Evolutionary conservation across 768 basidiomycete species (phyloP).

Genomic region (Fomitopsis serialis): DNA sequence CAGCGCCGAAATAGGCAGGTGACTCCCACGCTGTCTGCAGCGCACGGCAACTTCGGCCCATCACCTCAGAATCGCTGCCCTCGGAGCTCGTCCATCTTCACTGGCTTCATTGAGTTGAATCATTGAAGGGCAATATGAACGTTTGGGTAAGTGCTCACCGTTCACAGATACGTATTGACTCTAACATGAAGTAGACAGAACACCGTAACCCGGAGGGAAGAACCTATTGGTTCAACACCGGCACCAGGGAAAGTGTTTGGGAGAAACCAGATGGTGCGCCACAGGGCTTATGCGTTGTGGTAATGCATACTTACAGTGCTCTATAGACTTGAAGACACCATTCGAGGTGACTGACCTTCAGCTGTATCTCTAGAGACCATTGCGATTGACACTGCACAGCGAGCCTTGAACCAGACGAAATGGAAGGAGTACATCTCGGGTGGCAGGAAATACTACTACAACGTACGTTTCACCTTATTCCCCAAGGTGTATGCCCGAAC

Average conservation of each 20-base stretch:
- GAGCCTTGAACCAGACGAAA: slow-evolving; percentile 81
- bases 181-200: no score
- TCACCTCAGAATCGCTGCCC: no score
- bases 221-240: slow-evolving; percentile 96
- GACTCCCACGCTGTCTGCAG: no score
- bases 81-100: no score
- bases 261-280: slow-evolving; percentile 89
- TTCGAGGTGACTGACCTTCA: slow-evolving; percentile 62
- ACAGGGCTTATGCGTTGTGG: background rate
- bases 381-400: slow-evolving; percentile 34
- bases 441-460: slow-evolving; percentile 87
- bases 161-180: no score
- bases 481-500: background rate
- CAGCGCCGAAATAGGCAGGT: no score
- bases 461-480: slow-evolving; percentile 40
- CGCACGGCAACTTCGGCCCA: no score
- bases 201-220: slow-evolving; percentile 94
- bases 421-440: slow-evolving; percentile 98
- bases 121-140: no score
- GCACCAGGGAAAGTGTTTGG: slow-evolving; percentile 90
- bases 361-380: background rate
- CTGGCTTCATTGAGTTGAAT: no score
- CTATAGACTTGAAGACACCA: slow-evolving; percentile 78
- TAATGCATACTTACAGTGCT: slow-evolving; percentile 4
- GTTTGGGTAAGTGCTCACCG: no score